A percentile compares a stretch with the other conserved stretches of the same genome.
Evolutionary conservation across 1,284 basidiomycete genomes (phyloP).

Genomic region (Mycosarcoma maydis): DNA sequence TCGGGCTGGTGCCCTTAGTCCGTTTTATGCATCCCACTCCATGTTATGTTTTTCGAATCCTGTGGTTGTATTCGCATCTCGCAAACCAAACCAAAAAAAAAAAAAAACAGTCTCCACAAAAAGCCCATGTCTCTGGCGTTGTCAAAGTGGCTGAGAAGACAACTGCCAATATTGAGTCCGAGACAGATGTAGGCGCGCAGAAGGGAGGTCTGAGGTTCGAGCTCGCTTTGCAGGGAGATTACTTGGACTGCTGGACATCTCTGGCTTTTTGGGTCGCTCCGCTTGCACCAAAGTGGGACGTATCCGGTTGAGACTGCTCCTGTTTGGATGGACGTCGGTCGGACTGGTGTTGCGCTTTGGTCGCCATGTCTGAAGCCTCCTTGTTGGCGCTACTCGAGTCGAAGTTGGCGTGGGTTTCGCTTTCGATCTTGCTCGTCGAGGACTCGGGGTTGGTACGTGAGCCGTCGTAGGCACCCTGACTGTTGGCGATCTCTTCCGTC

Average conservation of each 20-base stretch:
- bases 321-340: conserved; percentile 11
- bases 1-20: conserved; percentile 55
- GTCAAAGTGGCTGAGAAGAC: too few species aligned
- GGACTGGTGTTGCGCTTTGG: conserved; percentile 4
- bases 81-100: background rate
- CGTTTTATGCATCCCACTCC: conserved; percentile 14
- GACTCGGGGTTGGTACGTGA: conserved; percentile 7
- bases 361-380: conserved; percentile 13
- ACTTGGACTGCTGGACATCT: background rate
- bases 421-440: conserved; percentile 17
- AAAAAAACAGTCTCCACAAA: conserved; percentile 25
- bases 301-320: conserved; percentile 13
- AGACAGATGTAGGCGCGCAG: too few species aligned
- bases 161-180: too few species aligned
- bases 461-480: conserved; percentile 27
- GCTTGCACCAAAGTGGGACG: conserved; percentile 17
- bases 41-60: background rate
- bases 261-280: conserved; percentile 27
- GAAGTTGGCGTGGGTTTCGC: conserved; percentile 27
- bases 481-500: conserved; percentile 46
- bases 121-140: background rate
- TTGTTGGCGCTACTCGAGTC: conserved; percentile 6
- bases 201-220: too few species aligned
- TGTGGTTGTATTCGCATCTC: conserved; percentile 46
- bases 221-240: too few species aligned